phyloP scores from a whole-genome alignment of 2,329 filamentous ascomycete species.

The Sporothrix dimorphospora region DNA sequence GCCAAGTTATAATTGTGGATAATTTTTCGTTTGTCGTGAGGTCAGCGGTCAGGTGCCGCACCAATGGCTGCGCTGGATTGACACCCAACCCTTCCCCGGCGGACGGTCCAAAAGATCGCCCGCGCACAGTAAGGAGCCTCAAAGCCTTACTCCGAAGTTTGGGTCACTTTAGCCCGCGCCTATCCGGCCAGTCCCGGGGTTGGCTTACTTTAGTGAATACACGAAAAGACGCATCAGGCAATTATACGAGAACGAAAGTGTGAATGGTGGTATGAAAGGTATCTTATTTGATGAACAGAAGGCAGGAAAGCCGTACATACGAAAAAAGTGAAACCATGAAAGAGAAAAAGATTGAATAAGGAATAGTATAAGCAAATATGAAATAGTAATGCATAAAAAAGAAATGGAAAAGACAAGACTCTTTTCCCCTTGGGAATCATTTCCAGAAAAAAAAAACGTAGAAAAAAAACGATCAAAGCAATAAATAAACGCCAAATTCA shows the following conservation, averaged over 20 bases:
- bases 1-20: constrained; percentile 10
- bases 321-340: neutral
- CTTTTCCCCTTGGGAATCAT: neutral
- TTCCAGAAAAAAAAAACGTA: neutral
- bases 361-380: neutral
- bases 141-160: too few species aligned
- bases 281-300: neutral
- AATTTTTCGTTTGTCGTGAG: neutral
- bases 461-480: neutral
- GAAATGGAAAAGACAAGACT: neutral
- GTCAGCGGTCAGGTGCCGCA: constrained; percentile 14
- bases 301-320: neutral
- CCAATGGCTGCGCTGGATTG: neutral
- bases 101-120: neutral
- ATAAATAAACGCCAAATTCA: neutral
- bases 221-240: neutral
- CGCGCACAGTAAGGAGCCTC: neutral
- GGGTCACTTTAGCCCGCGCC: constrained; percentile 18
- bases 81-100: neutral
- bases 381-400: neutral
- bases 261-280: neutral
- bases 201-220: neutral
- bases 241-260: neutral
- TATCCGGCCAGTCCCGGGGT: constrained; percentile 20
- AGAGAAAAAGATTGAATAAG: neutral